These are phyloP conservation scores for Botrytis porri DNA, from an alignment of 2,329 filamentous ascomycete species.

Conservation along the genomic window DNA sequence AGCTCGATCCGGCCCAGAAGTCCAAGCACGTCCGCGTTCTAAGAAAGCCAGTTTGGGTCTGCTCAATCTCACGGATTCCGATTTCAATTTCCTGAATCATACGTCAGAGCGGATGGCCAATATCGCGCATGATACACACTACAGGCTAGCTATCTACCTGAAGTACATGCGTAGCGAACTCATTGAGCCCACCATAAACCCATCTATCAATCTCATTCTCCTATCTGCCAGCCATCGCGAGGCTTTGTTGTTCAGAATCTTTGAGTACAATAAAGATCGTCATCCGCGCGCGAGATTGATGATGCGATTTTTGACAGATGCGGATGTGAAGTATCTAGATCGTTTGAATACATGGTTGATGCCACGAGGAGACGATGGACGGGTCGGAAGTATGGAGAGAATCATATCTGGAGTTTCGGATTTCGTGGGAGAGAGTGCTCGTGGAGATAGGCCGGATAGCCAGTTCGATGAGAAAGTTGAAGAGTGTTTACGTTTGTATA, in stretches of 20 bases:
- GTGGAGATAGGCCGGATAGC: neutral
- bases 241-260: neutral
- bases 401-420: neutral
- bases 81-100: neutral
- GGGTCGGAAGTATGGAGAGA: neutral
- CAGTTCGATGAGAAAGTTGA: neutral
- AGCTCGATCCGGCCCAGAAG: neutral
- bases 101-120: neutral
- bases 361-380: neutral
- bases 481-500: neutral
- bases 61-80: neutral
- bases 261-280: neutral
- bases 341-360: neutral
- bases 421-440: neutral
- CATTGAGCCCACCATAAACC: neutral
- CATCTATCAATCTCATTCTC: neutral
- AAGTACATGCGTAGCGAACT: neutral
- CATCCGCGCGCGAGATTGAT: neutral
- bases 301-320: neutral
- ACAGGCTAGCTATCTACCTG: neutral
- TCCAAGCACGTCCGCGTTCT: neutral
- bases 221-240: neutral
- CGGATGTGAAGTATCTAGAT: neutral
- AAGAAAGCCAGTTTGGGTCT: neutral
- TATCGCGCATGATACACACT: neutral